phyloP scores from a whole-genome alignment of 345 rosid genomes.

The Odontarrhena argentea region DNA sequence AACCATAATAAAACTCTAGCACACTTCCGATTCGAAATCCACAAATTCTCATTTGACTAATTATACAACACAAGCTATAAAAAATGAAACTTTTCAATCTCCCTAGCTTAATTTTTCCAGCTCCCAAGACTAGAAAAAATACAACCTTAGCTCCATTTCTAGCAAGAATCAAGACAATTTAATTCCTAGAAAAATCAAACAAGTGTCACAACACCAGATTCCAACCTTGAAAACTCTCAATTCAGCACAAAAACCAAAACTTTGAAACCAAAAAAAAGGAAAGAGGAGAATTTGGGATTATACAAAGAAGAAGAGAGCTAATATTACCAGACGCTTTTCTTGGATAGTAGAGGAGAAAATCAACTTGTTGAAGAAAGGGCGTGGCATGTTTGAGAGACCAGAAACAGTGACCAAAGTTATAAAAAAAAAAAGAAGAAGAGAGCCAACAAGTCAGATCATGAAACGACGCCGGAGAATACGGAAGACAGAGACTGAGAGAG shows the following conservation, averaged over 20 bases:
- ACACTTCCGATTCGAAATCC: slow-evolving; percentile 4
- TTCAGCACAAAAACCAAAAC: slow-evolving; percentile 15
- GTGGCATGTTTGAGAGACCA: slow-evolving; percentile 53
- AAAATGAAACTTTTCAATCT: slow-evolving; percentile 18
- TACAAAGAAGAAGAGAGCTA: not conserved
- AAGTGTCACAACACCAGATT: slow-evolving; percentile 15
- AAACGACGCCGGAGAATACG: slow-evolving; percentile 46
- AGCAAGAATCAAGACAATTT: slow-evolving; percentile 10
- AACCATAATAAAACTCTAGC: slow-evolving; percentile 5
- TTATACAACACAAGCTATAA: not conserved
- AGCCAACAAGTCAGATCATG: slow-evolving; percentile 48
- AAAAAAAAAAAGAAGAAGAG: slow-evolving; percentile 4
- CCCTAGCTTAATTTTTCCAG: slow-evolving; percentile 12
- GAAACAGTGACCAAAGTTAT: slow-evolving; percentile 30
- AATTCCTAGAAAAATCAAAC: not conserved
- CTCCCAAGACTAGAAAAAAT: not conserved
- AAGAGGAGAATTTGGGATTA: not conserved
- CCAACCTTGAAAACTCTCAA: slow-evolving; percentile 21
- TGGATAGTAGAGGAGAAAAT: slow-evolving; percentile 66
- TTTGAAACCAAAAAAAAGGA: not conserved
- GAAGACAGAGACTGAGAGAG: slow-evolving; percentile 34
- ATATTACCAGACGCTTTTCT: slow-evolving; percentile 65
- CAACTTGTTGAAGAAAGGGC: slow-evolving; percentile 78
- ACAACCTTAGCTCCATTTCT: slow-evolving; percentile 21
- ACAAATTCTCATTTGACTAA: slow-evolving; percentile 6